Percentiles rank a stretch among this genome's conserved stretches.
Conservation (phyloP, 805 yeast species). For the Lachancea waltii region DNA sequence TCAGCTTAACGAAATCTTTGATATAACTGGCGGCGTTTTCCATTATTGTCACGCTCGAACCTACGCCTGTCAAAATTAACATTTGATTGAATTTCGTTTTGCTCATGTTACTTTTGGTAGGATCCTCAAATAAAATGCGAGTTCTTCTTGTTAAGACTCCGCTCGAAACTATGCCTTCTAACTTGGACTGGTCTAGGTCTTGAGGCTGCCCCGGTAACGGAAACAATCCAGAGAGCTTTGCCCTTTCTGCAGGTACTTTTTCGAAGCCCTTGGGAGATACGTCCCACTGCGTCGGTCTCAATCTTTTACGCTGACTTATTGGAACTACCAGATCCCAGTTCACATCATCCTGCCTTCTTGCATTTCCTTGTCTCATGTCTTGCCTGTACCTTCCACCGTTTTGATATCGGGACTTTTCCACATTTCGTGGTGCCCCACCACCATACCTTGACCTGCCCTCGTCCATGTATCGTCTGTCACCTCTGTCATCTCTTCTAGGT, state of each 20-base stretch:
- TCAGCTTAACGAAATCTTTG: conserved; percentile 6
- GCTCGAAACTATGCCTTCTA: conserved; percentile 28
- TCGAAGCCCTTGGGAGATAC: conserved; percentile 66
- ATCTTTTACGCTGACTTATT: conserved; percentile 45
- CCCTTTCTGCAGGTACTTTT: conserved; percentile 64
- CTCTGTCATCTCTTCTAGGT: not conserved
- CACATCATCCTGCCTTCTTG: conserved; percentile 17
- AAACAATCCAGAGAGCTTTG: conserved; percentile 72
- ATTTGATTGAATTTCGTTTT: conserved; percentile 6
- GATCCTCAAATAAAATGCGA: conserved; percentile 31
- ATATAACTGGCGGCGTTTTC: conserved; percentile 1
- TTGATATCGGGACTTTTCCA: conserved; percentile 2
- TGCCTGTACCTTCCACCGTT: conserved; percentile 4
- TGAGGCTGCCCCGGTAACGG: conserved; percentile 63
- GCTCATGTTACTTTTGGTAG: conserved; percentile 23
- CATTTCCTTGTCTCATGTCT: conserved; percentile 9
- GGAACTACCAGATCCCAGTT: conserved; percentile 39
- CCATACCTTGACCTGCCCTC: conserved; percentile 4
- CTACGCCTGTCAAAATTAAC: conserved; percentile 8
- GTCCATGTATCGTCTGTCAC: conserved; percentile 3
- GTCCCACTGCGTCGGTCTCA: conserved; percentile 58
- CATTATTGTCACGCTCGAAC: conserved; percentile 3
- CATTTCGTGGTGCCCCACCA: not conserved
- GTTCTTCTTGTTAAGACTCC: conserved; percentile 24
- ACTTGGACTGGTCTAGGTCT: conserved; percentile 28